Percentiles rank a stretch among this genome's conserved stretches.
phyloP scores from a whole-genome alignment of 164 flowering plant species.

The Macadamia integrifolia region DNA sequence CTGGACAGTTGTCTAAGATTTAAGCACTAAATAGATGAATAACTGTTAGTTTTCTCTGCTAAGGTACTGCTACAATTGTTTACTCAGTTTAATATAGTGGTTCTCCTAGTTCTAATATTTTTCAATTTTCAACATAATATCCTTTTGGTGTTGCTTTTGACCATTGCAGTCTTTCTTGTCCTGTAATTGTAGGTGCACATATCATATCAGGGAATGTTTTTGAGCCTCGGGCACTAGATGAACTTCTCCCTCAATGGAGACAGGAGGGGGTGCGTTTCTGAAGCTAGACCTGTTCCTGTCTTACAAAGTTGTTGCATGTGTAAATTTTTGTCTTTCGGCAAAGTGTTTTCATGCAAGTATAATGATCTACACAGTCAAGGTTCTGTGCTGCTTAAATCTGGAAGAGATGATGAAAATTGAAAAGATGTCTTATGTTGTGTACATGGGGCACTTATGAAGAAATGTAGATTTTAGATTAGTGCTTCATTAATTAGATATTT shows the following conservation, averaged over 20 bases:
- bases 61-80: background rate
- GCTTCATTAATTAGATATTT: too few relatives aligned
- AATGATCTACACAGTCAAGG: too few relatives aligned
- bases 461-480: too few relatives aligned
- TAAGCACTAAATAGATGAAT: background rate
- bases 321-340: background rate
- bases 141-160: background rate
- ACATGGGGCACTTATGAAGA: too few relatives aligned
- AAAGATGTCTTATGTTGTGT: too few relatives aligned
- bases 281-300: background rate
- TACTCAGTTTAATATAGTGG: background rate
- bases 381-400: too few relatives aligned
- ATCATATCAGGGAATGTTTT: conserved; percentile 93
- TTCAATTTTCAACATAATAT: background rate
- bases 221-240: conserved; percentile 91
- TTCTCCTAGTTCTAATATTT: background rate
- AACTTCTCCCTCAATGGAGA: conserved; percentile 87
- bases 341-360: too few relatives aligned
- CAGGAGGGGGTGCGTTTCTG: conserved; percentile 57
- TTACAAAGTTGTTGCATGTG: background rate
- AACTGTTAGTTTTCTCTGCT: background rate
- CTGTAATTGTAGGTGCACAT: conserved; percentile 67
- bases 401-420: too few relatives aligned
- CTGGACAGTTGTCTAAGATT: background rate
- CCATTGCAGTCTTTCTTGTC: conserved; percentile 2